phyloP scores from a whole-genome alignment of 371 early-diverging fungal species.

The Mucor plumbeus region DNA sequence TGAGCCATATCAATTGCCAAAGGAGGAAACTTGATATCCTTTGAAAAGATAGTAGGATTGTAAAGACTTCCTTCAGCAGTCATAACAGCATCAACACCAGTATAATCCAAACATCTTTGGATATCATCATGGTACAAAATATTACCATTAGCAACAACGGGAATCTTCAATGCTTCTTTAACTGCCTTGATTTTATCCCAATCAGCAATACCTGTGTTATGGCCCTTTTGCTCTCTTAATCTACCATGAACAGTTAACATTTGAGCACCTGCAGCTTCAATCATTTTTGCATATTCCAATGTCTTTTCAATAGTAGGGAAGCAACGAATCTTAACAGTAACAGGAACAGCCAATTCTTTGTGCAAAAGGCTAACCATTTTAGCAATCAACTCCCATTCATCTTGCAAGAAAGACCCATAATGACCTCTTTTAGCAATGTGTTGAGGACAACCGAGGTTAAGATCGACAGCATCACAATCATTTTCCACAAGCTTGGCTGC shows the following conservation, averaged over 20 bases:
- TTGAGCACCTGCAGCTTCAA: conserved; percentile 93
- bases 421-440: conserved; percentile 93
- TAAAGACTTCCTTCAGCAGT: conserved; percentile 91
- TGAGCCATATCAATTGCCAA: conserved; percentile 80
- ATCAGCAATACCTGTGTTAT: conserved; percentile 95
- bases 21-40: conserved; percentile 59
- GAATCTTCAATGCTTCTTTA: conserved; percentile 86
- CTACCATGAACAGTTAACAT: conserved; percentile 98
- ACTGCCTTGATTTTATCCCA: conserved; percentile 96
- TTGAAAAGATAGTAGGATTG: conserved; percentile 81
- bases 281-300: conserved; percentile 95
- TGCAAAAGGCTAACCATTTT: conserved; percentile 78
- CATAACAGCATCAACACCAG: conserved; percentile 98
- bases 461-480: conserved; percentile 95
- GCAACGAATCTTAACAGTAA: conserved; percentile 98
- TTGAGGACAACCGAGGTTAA: conserved; percentile 98
- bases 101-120: conserved; percentile 85
- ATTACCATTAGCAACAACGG: conserved; percentile 98
- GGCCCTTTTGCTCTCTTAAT: conserved; percentile 96
- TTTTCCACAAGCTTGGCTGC: conserved; percentile 89
- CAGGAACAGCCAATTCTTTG: conserved; percentile 88
- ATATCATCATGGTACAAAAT: conserved; percentile 93
- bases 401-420: conserved; percentile 97
- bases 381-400: conserved; percentile 93
- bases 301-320: conserved; percentile 93